phyloP scores from a whole-genome alignment of 495 filamentous ascomycete species.

The Neurospora sp. region DNA sequence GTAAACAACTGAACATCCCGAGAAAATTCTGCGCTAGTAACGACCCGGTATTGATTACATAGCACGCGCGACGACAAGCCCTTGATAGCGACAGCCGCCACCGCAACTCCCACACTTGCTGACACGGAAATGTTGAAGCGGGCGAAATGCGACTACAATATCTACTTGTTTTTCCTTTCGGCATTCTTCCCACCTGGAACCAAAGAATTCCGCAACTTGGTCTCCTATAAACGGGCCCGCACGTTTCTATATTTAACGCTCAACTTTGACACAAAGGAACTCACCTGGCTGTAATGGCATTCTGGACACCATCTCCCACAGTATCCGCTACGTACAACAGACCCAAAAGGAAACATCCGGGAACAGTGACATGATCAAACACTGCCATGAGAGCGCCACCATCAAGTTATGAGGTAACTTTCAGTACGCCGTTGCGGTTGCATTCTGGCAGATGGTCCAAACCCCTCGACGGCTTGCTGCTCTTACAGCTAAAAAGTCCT shows the following conservation, averaged over 20 bases:
- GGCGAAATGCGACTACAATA: neutral
- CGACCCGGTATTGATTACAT: neutral
- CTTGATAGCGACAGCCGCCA: neutral
- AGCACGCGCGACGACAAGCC: neutral
- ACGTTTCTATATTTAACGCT: neutral
- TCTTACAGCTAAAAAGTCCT: neutral
- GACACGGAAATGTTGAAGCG: neutral
- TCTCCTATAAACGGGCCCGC: neutral
- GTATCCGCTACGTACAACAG: neutral
- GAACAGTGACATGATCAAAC: neutral
- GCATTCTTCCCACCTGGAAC: neutral
- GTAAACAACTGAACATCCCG: neutral
- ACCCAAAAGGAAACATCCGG: neutral
- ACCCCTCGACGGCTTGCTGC: neutral
- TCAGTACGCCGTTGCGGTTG: neutral
- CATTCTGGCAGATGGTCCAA: neutral
- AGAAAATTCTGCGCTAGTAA: neutral
- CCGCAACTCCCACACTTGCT: neutral
- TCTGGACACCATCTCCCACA: neutral
- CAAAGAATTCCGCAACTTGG: neutral
- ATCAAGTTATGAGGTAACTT: neutral
- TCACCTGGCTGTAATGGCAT: neutral
- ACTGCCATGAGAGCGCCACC: neutral
- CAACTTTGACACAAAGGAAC: neutral
- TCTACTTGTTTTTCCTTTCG: neutral